Evolutionary conservation across 306 rosid species (phyloP), one percentile per base, ranked within the genome.

Genomic region (Cicer judaicum): DNA sequence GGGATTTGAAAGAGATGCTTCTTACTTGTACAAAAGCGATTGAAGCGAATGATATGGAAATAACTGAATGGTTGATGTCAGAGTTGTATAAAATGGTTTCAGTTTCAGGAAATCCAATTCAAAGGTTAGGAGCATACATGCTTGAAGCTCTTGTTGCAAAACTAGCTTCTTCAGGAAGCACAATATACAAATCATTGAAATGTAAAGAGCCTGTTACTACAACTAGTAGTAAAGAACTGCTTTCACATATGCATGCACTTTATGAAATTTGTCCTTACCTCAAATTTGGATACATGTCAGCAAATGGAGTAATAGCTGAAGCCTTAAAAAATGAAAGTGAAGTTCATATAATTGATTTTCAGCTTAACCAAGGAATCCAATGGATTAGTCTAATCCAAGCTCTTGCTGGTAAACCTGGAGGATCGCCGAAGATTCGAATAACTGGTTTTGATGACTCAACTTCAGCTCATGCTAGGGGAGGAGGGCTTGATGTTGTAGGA

Each of bases 291-390:
- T 91, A 89, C 67, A 80, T 93, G 87, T 89, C 98, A 18, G 98
- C 97, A 43, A 91, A 91, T 80, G 98, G 98, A 50, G 94, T 91
- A 41, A 93, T 93, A 70, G 98, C 96, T 41, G 97, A 93, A 78
- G 93, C 93, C 8, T 63, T 87, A 57, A 91, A 85, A 80, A 87
- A 80, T 11, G 97, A 93, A 82, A 82, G 40, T 73, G 68, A 52
- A 73, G 75, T 93, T 50, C 98, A 93, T 68, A 88, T 93, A 70
- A 88, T 93, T 80, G 98, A 93, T 85, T 93, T 93, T 81, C 96
- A 91, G 87, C 86, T 93, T 34, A 78, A 84, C 40, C 98, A 93
- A 60, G 98, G 98, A 72, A 84, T 80, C 18, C 98, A 93, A 49
- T 91, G 98, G 98, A 65, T 87, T 38, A 83, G 91, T 53, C 82